phyloP scores from a whole-genome alignment of 2,329 filamentous ascomycete genomes.

The Cytospora chrysosperma region DNA sequence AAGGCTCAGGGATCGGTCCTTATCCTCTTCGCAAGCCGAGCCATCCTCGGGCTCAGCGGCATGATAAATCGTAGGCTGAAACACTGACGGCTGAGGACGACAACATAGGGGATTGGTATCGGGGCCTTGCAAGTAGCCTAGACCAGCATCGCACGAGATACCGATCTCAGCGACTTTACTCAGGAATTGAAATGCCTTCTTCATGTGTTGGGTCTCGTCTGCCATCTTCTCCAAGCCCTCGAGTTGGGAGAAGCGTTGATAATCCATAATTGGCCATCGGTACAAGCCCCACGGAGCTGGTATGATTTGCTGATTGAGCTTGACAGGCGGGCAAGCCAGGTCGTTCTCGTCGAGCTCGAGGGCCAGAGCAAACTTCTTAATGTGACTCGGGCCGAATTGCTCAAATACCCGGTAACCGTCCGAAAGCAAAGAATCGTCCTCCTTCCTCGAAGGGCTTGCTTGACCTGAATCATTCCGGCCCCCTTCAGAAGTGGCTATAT shows the following conservation, averaged over 20 bases:
- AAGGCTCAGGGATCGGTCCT: slow-evolving; percentile 10
- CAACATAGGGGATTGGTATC: slow-evolving; percentile 37
- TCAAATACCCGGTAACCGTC: slow-evolving; percentile 61
- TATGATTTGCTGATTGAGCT: slow-evolving; percentile 53
- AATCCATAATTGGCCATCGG: slow-evolving; percentile 60
- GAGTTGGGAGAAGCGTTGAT: slow-evolving; percentile 58
- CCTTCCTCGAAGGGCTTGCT: slow-evolving; percentile 27
- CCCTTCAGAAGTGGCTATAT: not conserved
- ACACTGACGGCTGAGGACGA: slow-evolving; percentile 13
- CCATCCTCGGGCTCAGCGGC: not conserved
- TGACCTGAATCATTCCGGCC: not conserved
- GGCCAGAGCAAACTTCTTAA: slow-evolving; percentile 64
- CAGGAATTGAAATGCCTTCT: slow-evolving; percentile 57
- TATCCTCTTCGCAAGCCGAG: not conserved
- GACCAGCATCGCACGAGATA: slow-evolving; percentile 64
- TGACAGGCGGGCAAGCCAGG: slow-evolving; percentile 52
- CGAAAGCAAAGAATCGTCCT: slow-evolving; percentile 35
- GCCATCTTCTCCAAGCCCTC: slow-evolving; percentile 61
- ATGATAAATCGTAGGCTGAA: slow-evolving; percentile 12
- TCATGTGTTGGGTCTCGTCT: slow-evolving; percentile 61
- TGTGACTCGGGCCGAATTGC: slow-evolving; percentile 55
- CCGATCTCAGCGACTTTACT: slow-evolving; percentile 60
- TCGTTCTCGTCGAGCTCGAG: slow-evolving; percentile 63
- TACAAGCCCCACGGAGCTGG: slow-evolving; percentile 64
- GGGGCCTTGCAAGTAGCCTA: slow-evolving; percentile 65